phyloP scores from a whole-genome alignment of 1,139 yeast species.

The Debaryomyces fabryi region DNA sequence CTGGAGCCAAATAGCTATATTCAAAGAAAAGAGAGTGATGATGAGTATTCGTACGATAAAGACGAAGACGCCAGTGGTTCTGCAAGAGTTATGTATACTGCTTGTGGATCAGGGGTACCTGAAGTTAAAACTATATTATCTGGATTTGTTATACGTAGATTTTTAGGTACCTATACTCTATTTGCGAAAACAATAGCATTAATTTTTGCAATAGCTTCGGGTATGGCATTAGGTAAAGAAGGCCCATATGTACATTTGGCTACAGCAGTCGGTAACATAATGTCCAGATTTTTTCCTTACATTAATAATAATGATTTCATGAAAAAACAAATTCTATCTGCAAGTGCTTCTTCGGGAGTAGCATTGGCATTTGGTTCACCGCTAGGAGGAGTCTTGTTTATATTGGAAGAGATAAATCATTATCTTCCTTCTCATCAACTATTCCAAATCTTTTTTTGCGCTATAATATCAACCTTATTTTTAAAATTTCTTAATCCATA shows the following conservation, averaged over 20 bases:
- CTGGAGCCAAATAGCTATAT: neutral
- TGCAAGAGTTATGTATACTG: slow-evolving; percentile 50
- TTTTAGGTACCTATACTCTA: slow-evolving; percentile 58
- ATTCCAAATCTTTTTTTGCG: slow-evolving; percentile 63
- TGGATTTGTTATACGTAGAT: slow-evolving; percentile 58
- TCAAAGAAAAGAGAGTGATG: slow-evolving; percentile 3
- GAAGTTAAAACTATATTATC: slow-evolving; percentile 61
- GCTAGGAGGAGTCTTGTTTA: slow-evolving; percentile 67
- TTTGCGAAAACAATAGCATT: slow-evolving; percentile 54
- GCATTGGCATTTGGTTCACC: slow-evolving; percentile 75
- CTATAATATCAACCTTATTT: slow-evolving; percentile 59
- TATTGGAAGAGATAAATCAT: slow-evolving; percentile 66
- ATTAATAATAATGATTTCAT: slow-evolving; percentile 55
- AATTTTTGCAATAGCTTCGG: slow-evolving; percentile 65
- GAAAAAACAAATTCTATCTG: slow-evolving; percentile 61
- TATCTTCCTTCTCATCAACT: slow-evolving; percentile 60
- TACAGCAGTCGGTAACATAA: slow-evolving; percentile 64
- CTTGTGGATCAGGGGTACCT: slow-evolving; percentile 68
- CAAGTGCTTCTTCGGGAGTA: slow-evolving; percentile 70
- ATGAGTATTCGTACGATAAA: neutral
- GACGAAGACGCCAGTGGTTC: neutral
- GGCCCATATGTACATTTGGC: slow-evolving; percentile 77
- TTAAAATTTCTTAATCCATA: slow-evolving; percentile 61
- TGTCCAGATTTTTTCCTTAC: slow-evolving; percentile 53
- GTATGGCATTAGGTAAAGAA: slow-evolving; percentile 68